Conservation (phyloP, 2,329 filamentous ascomycete genomes). For the Scleromitrula shiraiana region DNA sequence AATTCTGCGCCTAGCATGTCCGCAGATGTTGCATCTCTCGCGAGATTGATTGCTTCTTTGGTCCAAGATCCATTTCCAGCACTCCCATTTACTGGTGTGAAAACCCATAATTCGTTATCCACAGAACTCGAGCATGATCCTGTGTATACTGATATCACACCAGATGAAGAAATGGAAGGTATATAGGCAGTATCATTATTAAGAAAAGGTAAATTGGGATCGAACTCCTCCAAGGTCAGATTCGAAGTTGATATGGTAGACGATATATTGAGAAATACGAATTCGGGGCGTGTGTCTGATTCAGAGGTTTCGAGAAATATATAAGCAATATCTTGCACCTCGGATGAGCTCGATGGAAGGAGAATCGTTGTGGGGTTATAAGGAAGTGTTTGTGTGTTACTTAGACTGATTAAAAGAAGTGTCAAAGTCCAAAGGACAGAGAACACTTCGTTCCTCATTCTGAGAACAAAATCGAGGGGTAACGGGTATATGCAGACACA, state of each 20-base stretch:
- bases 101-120: slow-evolving; percentile 59
- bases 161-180: slow-evolving; percentile 57
- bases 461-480: slow-evolving; percentile 10
- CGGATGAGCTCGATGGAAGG: slow-evolving; percentile 40
- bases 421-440: slow-evolving; percentile 17
- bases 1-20: slow-evolving; percentile 43
- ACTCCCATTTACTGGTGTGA: slow-evolving; percentile 39
- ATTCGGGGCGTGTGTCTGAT: slow-evolving; percentile 31
- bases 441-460: slow-evolving; percentile 19
- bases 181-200: slow-evolving; percentile 51
- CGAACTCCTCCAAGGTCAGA: slow-evolving; percentile 41
- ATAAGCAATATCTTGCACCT: slow-evolving; percentile 52
- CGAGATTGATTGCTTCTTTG: slow-evolving; percentile 33
- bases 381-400: slow-evolving; percentile 45
- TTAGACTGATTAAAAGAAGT: slow-evolving; percentile 6
- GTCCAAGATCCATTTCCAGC: slow-evolving; percentile 48
- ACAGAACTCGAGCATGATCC: slow-evolving; percentile 58
- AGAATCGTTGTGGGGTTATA: slow-evolving; percentile 74
- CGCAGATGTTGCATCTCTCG: slow-evolving; percentile 29
- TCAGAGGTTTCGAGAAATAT: slow-evolving; percentile 48
- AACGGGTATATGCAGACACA: slow-evolving; percentile 6
- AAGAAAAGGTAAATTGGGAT: slow-evolving; percentile 56
- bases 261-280: slow-evolving; percentile 61
- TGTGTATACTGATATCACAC: slow-evolving; percentile 64
- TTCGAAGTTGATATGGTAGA: slow-evolving; percentile 42